A percentile compares a stretch with the other conserved stretches of the same genome.
Evolutionary conservation across 2,329 filamentous ascomycete genomes (phyloP).

Genomic region (Waltergamsia citrina): DNA sequence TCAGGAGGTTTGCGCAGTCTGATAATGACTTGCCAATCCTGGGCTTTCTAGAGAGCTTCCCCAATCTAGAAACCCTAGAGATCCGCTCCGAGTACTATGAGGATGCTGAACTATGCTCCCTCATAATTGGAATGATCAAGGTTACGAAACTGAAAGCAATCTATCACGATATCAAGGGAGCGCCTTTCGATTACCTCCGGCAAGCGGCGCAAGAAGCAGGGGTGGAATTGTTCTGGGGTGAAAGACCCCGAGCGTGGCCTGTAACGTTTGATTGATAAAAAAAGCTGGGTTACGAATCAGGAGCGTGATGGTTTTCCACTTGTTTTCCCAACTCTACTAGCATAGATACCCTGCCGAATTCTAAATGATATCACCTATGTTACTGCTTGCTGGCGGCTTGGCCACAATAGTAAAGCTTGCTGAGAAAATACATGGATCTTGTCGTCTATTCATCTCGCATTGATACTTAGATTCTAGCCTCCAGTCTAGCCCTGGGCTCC

Average conservation of each 20-base stretch:
- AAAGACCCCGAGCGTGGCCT: slow-evolving; percentile 20
- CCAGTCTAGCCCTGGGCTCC: too few relatives aligned
- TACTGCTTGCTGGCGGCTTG: too few relatives aligned
- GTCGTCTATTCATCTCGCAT: too few relatives aligned
- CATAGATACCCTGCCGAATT: too few relatives aligned
- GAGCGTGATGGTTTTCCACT: neutral
- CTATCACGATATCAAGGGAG: slow-evolving; percentile 21
- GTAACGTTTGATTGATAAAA: slow-evolving; percentile 9
- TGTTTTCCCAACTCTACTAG: too few relatives aligned
- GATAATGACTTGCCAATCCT: slow-evolving; percentile 20
- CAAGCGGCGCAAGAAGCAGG: slow-evolving; percentile 11
- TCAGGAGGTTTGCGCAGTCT: slow-evolving; percentile 15
- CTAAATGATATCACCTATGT: too few relatives aligned
- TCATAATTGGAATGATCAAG: slow-evolving; percentile 19
- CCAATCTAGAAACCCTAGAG: slow-evolving; percentile 23
- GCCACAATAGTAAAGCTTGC: too few relatives aligned
- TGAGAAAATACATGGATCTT: too few relatives aligned
- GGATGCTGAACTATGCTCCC: slow-evolving; percentile 14
- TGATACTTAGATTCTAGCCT: too few relatives aligned
- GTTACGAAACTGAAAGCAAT: slow-evolving; percentile 19
- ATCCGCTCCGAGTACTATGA: slow-evolving; percentile 20
- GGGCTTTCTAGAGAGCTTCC: slow-evolving; percentile 23
- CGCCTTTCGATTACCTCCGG: slow-evolving; percentile 17
- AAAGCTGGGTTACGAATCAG: too few relatives aligned
- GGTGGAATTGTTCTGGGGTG: slow-evolving; percentile 18